Percentiles rank a stretch among this genome's conserved stretches.
Evolutionary conservation across 148 eudicot genomes (phyloP).

Genomic region (Diospyros kaki): DNA sequence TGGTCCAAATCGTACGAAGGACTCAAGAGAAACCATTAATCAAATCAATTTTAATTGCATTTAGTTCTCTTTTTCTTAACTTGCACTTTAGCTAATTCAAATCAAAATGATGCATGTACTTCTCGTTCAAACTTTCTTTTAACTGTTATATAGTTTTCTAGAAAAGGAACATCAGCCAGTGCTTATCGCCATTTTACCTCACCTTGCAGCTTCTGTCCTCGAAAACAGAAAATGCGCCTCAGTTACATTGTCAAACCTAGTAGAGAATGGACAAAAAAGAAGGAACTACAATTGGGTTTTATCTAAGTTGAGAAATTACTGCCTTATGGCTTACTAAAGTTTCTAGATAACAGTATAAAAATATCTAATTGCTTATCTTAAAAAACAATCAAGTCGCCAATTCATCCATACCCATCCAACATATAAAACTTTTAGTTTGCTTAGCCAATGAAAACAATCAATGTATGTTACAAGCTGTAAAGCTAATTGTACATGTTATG

Average conservation of each 20-base stretch:
- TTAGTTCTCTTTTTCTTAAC: background rate
- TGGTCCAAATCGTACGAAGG: background rate
- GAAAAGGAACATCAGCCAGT: background rate
- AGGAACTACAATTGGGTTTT: background rate
- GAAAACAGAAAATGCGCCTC: background rate
- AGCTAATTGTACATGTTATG: background rate
- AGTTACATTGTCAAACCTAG: background rate
- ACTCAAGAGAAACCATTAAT: background rate
- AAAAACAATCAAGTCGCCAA: background rate
- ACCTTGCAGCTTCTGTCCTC: background rate
- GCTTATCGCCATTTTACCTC: background rate
- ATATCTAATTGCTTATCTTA: background rate
- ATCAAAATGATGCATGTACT: background rate
- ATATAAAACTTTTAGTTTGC: background rate
- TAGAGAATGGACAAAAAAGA: conserved; percentile 5
- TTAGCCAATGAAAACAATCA: background rate
- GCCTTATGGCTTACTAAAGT: background rate
- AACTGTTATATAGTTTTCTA: background rate
- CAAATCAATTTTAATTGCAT: too few relatives aligned
- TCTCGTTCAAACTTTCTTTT: background rate
- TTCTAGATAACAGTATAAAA: background rate
- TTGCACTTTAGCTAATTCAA: background rate
- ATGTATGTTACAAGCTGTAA: background rate
- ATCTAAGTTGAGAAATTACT: background rate
- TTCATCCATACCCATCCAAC: background rate